A percentile compares a stretch with the other conserved stretches of the same genome.
phyloP scores from a whole-genome alignment of 202 grass and related monocot genomes.

The Saccharum hybrid region DNA sequence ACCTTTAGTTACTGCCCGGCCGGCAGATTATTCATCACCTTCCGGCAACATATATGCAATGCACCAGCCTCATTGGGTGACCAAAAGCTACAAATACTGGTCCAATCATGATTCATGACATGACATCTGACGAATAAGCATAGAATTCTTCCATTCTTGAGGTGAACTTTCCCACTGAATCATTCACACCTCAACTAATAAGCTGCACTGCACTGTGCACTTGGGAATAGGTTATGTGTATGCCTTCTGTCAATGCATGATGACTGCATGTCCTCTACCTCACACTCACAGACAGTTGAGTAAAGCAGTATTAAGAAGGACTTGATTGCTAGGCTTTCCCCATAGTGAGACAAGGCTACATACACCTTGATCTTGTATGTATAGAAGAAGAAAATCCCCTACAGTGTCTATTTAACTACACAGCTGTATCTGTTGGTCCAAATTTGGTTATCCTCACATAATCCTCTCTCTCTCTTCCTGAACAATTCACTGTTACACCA shows the following conservation, averaged over 20 bases:
- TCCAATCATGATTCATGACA: constrained; percentile 21
- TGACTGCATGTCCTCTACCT: not conserved
- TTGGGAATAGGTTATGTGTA: not conserved
- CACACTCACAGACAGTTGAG: not conserved
- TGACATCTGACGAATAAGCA: constrained; percentile 25
- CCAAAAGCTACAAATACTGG: not conserved
- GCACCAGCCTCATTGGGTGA: not conserved
- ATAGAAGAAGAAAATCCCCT: constrained; percentile 12
- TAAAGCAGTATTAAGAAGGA: constrained; percentile 21
- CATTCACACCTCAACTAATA: not conserved
- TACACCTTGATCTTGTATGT: not conserved
- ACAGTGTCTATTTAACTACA: not conserved
- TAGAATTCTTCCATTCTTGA: not conserved
- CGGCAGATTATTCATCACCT: not conserved
- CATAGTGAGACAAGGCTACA: constrained; percentile 36
- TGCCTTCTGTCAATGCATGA: constrained; percentile 15
- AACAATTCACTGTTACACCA: not conserved
- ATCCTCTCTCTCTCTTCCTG: not conserved
- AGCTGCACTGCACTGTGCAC: not conserved
- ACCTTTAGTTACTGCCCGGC: not conserved
- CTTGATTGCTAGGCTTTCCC: not conserved
- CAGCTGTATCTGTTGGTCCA: not conserved
- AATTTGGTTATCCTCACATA: constrained; percentile 10
- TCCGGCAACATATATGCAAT: not conserved
- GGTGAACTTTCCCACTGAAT: constrained; percentile 1